Evolutionary conservation across 164 flowering plant species (phyloP).

Genomic region (Brasenia schreberi): DNA sequence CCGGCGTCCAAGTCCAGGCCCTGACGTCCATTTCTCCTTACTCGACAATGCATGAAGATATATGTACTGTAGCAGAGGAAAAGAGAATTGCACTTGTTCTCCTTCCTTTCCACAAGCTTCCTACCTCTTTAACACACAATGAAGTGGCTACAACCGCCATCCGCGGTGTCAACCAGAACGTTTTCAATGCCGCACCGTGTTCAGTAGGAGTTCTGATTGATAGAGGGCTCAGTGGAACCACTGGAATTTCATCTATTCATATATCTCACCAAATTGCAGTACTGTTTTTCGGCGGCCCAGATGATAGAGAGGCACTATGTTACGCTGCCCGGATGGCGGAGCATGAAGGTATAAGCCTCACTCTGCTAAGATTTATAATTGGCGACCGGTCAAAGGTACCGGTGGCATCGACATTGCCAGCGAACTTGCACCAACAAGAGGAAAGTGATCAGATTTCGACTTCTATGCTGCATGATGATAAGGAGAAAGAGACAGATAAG

Average conservation of each 20-base stretch:
- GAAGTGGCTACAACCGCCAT: constrained; percentile 3
- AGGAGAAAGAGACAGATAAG: constrained; percentile 9
- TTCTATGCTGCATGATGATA: constrained; percentile 1
- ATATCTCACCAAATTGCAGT: constrained; percentile 10
- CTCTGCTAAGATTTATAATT: constrained; percentile 6
- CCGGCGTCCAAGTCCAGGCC: constrained; percentile 10
- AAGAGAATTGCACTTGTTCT: constrained; percentile 13
- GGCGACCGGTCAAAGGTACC: background rate
- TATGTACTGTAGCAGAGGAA: constrained; percentile 17
- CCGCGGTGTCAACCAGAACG: constrained; percentile 11
- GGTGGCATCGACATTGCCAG: background rate
- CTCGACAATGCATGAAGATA: constrained; percentile 21
- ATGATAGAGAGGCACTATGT: constrained; percentile 12
- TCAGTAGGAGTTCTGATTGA: constrained; percentile 17
- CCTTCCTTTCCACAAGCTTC: constrained; percentile 24
- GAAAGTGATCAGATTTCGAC: background rate
- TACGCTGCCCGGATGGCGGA: constrained; percentile 10
- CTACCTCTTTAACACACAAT: background rate
- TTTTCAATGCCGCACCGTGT: constrained; percentile 13
- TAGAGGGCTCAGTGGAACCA: constrained; percentile 13
- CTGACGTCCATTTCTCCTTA: constrained; percentile 14
- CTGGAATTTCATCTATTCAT: constrained; percentile 2
- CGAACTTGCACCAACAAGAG: background rate
- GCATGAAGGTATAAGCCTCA: constrained; percentile 8
- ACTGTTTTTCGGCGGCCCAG: constrained; percentile 17